Percentiles rank a stretch among this genome's conserved stretches.
Conservation (phyloP, 2,329 filamentous ascomycete genomes). For the Beauveria pseudobassiana region DNA sequence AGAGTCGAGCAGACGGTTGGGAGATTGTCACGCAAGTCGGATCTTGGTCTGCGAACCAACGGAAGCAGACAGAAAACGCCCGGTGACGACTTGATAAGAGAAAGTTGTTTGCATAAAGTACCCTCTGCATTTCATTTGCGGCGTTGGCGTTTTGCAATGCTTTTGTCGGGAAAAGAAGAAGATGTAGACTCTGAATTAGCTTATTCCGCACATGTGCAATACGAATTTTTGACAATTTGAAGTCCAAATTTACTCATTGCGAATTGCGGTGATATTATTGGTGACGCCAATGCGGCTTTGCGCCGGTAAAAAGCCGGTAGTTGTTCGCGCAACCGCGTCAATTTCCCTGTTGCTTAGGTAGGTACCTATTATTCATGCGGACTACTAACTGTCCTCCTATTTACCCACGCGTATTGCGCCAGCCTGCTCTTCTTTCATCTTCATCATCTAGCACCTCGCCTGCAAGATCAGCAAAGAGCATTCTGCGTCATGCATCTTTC, state of each 20-base stretch:
- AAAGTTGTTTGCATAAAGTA: constrained; percentile 60
- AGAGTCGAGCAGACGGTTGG: constrained; percentile 69
- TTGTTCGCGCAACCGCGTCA: not conserved
- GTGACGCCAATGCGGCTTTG: not conserved
- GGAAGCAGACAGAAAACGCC: constrained; percentile 52
- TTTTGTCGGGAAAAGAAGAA: not conserved
- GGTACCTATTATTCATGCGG: too few species aligned
- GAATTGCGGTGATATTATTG: not conserved
- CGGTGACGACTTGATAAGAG: constrained; percentile 65
- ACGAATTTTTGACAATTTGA: not conserved
- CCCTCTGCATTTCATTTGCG: constrained; percentile 11
- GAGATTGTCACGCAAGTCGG: constrained; percentile 64
- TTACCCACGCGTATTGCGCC: not conserved
- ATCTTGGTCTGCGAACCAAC: constrained; percentile 64
- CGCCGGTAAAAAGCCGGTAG: constrained; percentile 6
- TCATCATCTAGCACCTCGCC: not conserved
- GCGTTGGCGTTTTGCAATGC: constrained; percentile 9
- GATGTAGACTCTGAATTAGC: constrained; percentile 7
- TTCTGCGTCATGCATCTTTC: not conserved
- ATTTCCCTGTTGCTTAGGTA: too few species aligned
- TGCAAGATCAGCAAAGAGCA: not conserved
- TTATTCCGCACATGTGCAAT: not conserved
- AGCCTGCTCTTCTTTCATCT: not conserved
- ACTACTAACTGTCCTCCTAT: not conserved
- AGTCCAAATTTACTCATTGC: not conserved